Conservation (phyloP, 2,329 filamentous ascomycete genomes). For the Scytalidium lignicola region DNA sequence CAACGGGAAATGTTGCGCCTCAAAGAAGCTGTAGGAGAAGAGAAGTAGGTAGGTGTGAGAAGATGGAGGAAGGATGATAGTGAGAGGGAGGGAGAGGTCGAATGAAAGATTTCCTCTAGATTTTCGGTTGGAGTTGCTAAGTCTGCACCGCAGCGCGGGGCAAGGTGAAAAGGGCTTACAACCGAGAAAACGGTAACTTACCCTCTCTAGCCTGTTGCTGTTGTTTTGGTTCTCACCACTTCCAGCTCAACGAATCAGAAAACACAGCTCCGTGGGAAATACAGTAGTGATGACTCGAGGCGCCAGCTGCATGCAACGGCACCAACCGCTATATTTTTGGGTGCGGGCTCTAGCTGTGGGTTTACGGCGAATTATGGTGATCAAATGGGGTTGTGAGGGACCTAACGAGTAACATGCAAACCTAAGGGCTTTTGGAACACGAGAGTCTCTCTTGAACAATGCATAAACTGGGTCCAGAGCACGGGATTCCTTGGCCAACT, state of each 20-base stretch:
- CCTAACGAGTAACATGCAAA: too few relatives aligned
- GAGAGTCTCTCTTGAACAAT: not conserved
- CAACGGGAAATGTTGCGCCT: constrained; percentile 11
- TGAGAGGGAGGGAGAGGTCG: constrained; percentile 10
- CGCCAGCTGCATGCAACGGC: not conserved
- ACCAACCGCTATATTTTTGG: not conserved
- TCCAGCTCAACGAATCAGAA: not conserved
- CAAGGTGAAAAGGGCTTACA: too few relatives aligned
- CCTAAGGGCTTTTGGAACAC: not conserved
- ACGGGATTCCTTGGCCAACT: not conserved
- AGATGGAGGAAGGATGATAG: constrained; percentile 12
- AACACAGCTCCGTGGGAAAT: not conserved
- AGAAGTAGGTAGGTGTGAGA: constrained; percentile 12
- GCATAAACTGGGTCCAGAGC: not conserved
- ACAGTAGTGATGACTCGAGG: not conserved
- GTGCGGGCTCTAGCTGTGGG: not conserved
- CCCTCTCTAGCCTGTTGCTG: too few relatives aligned
- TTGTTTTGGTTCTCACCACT: not conserved
- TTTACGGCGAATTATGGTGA: not conserved
- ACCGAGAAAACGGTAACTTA: too few relatives aligned
- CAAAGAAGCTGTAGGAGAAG: constrained; percentile 11
- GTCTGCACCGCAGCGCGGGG: not conserved
- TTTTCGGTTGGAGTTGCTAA: not conserved
- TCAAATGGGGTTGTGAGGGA: not conserved
- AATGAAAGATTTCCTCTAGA: not conserved